Evolutionary conservation across 1,284 basidiomycete species (phyloP).

Genomic region (Sanghuangporus baumii): DNA sequence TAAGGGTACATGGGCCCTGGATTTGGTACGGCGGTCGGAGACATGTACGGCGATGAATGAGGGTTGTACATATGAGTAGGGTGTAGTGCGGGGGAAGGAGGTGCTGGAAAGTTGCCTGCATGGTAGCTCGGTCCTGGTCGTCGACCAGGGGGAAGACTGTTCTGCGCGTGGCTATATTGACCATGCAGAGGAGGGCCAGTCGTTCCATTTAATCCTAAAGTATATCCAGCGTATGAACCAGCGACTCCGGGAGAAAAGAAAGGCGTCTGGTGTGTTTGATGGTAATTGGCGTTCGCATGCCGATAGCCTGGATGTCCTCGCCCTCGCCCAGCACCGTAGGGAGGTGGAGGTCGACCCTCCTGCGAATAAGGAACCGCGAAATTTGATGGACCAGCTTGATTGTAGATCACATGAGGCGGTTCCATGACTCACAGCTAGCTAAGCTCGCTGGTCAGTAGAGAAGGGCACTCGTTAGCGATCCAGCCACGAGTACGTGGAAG

Average conservation of each 20-base stretch:
- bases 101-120: conserved; percentile 1
- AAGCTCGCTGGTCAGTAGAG: not conserved
- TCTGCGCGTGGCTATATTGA: conserved; percentile 10
- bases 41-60: conserved; percentile 8
- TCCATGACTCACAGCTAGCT: conserved; percentile 1
- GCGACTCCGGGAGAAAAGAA: conserved; percentile 1
- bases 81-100: conserved; percentile 9
- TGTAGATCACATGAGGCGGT: conserved; percentile 7
- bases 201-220: conserved; percentile 4
- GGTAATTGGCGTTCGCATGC: conserved; percentile 3
- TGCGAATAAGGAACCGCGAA: conserved; percentile 8
- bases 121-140: conserved; percentile 9
- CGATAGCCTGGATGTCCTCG: conserved; percentile 5
- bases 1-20: conserved; percentile 11
- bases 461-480: not conserved
- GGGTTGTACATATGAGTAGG: conserved; percentile 7
- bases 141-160: not conserved
- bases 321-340: conserved; percentile 10
- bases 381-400: conserved; percentile 14
- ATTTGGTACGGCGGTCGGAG: not conserved
- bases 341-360: conserved; percentile 4
- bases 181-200: not conserved
- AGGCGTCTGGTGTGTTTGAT: conserved; percentile 10
- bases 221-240: conserved; percentile 8
- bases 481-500: not conserved